Base-by-base conservation (phyloP, 768 basidiomycete species). In the Pleurotus salmoneostramineus region DNA sequence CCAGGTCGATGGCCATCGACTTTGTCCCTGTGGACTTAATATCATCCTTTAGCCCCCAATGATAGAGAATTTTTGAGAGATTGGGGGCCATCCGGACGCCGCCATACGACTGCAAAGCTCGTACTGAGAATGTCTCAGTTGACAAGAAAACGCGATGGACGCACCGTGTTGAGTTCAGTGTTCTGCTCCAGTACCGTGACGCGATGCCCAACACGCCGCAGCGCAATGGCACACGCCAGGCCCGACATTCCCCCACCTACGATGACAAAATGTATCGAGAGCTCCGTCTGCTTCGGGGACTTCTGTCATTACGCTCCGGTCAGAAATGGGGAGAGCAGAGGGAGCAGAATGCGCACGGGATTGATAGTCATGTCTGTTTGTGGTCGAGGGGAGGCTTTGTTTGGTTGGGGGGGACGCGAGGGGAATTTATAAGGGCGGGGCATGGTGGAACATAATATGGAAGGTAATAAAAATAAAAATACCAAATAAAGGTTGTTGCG, bases 201-300 rank as follows among this genome's bases (percentile, higher is more conserved):
- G 37, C 72, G 68, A 65, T 87, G 85, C 4, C 85, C 85, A 14
- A 77, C 76, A 56, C 79, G 73, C 50, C 75, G 70, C 12, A 87
- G 71, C 3, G 80, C 78, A 58, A 80, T 72, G 0, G 85, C 85
- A 58, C 77, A 77, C 2, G 83, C 71, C 21, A 85, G 69, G 5
- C 85, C 85, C 5, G 80, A 72, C 15, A 86, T 68, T 4, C 82
- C 78, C 57, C 69, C 76, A 10, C 77, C 77, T 40, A 78, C 61
- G 43, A 78, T 64, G 3, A 76, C 21, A 50, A 75, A 74, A 12
- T 69, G 62, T 21, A 77, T 70, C 7, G 65, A 40, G 14, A 70
- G 66, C 15, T 40, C 48, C 42, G 67, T 61, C 56, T 66, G 67
- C 37, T 65, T 63, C 3, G 63, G 56, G 10, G 40, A n/a, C 52